Base-by-base conservation (phyloP, 176 grass and related monocot species). In the Raddia guianensis region DNA sequence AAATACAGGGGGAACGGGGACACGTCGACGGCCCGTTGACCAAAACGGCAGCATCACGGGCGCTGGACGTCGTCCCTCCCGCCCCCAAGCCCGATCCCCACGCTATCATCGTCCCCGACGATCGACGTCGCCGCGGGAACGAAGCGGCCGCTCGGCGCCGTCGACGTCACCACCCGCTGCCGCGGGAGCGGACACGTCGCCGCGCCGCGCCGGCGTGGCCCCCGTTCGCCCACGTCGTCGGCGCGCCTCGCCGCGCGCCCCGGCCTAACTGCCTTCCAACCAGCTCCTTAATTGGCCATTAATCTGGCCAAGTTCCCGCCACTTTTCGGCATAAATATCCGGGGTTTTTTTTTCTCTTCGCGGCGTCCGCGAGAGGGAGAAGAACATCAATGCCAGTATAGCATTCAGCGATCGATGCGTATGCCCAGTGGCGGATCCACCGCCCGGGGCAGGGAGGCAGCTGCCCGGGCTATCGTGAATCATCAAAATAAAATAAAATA, bases 221-320 rank as follows among this genome's bases (percentile, higher is more conserved):
- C 16, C 43, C 14, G 58, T 86, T 86, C 66, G 83, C 52, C 83
- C 87, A 86, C 87, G 78, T 85, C 49, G 65, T 2, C 50, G 56
- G 16, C 35, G 35, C 64, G 73, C 56, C 55, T 8, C 54, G 7
- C 18, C 2, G 27, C 59, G 60, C 6, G 6, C 19, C 8, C 8
- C 7, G 6, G 63, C 48, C 74, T 42, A 34, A 40, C 49, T 57
- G 68, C 59, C 16, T 33, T 42, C 84, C 83, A 78, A 86, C 78
- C 43, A 42, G 83, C 82, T 10, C 58, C 72, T 89, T 89, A 81
- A 85, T 81, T 63, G 69, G 63, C 47, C 47, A 63, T 52, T 53
- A 44, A 74, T 55, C 70, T 7, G 10, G n/a, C 34, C n/a, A n/a
- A n/a, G 64, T 58, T 71, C 18, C 8, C 48, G 11, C 42, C 67